Base-by-base conservation (phyloP, 352 stramenopile genomes). In the Plasmopara muralis region DNA sequence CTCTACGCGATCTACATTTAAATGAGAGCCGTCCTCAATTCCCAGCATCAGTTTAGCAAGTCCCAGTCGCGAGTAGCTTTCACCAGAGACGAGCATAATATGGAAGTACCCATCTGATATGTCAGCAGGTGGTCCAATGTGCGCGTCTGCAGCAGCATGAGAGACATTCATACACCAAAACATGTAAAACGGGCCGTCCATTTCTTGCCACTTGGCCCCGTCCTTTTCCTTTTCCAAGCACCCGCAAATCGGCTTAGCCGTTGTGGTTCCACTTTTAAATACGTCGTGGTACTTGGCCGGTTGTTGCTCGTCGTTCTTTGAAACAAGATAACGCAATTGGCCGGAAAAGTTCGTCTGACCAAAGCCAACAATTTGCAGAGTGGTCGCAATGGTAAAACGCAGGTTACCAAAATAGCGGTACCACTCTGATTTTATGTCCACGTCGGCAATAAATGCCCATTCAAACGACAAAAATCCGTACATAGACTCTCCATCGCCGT, bases 391-490 rank as follows among this genome's bases (percentile, higher is more conserved):
- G 4, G 74, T 62, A 42, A 89, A 90, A 13, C 81, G 74, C 46
- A 70, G 29, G 31, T 64, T 57, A n/a, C 82, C 82, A 25, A 93
- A 70, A 5, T 55, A 62, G 14, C 82, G 76, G 16, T 75, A 73
- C 13, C 53, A 51, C 67, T 93, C 82, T 12, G 70, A 87, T 45
- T 80, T 77, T 31, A 90, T 71, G 50, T 93, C 81, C 56, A 91
- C 77, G 50, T 90, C 74, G 15, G 78, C 77, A 46, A 87, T 72
- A 37, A 92, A 80, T 12, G 77, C 86, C 85, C 85, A 96, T 56
- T 90, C 77, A n/a, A 94, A 41, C 18, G 77, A 87, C 49, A 95
- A 55, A 55, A 95, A 93, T 20, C 77, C 84, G 62, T 83, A 81
- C 70, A 85, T 72, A 42, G 74, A 43, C 28, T 86, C 62, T 14